These are phyloP conservation scores for Xerocomus potaroensis DNA, from an alignment of 768 basidiomycete genomes.

Conservation along the genomic window DNA sequence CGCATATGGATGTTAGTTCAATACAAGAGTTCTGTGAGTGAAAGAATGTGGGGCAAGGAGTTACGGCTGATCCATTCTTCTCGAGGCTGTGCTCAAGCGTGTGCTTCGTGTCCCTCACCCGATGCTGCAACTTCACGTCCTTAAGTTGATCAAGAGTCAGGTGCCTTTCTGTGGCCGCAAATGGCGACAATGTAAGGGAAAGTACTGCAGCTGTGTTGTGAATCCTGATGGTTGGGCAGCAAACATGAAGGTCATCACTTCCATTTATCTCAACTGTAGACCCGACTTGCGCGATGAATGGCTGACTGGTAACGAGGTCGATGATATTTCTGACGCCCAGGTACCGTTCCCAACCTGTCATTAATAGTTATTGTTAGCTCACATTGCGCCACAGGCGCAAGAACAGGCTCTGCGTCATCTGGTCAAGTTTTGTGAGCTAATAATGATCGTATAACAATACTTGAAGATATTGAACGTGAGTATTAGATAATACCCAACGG, in stretches of 20 bases:
- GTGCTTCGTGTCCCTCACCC: constrained; percentile 93
- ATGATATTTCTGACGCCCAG: constrained; percentile 88
- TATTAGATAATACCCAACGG: constrained; percentile 81
- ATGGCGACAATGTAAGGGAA: constrained; percentile 86
- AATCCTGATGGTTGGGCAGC: constrained; percentile 44
- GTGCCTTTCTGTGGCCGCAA: constrained; percentile 97
- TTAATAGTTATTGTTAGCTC: constrained; percentile 8
- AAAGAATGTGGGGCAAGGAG: background rate
- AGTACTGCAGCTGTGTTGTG: background rate
- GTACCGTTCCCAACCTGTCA: constrained; percentile 37
- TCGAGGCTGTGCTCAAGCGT: constrained; percentile 92
- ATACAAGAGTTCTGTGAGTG: constrained; percentile 92
- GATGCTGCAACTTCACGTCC: constrained; percentile 86
- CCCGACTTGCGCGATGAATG: constrained; percentile 98
- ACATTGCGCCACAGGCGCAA: constrained; percentile 60
- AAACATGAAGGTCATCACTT: constrained; percentile 99
- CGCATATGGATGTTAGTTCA: constrained; percentile 95
- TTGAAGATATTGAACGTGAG: constrained; percentile 6
- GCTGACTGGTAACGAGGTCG: constrained; percentile 90
- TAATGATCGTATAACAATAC: background rate
- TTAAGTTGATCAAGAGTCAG: constrained; percentile 98
- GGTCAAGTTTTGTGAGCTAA: constrained; percentile 83
- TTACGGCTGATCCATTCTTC: constrained; percentile 16
- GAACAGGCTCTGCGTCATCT: constrained; percentile 92
- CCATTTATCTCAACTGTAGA: constrained; percentile 95